Conservation (phyloP, 2,329 filamentous ascomycete species). For the Pseudopithomyces chartarum region DNA sequence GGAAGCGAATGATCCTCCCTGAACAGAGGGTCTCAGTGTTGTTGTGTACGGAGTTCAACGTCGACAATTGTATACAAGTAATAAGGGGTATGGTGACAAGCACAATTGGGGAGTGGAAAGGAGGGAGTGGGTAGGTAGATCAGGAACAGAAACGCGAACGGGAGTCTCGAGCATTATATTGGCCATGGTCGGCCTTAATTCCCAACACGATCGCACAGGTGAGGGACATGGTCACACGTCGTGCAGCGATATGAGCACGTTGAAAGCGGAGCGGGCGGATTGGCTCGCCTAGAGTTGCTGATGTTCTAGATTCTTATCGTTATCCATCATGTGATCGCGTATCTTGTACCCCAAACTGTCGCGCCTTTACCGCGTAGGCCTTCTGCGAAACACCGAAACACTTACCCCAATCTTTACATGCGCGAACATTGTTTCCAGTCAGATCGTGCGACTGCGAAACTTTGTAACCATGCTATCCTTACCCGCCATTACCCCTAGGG, state of each 20-base stretch:
- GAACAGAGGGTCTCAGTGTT: no score
- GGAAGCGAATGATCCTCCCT: no score
- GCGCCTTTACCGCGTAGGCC: no score
- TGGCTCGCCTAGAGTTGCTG: constrained; percentile 1
- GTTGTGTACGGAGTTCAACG: no score
- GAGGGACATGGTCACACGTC: constrained; percentile 1
- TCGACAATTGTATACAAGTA: no score
- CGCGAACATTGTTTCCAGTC: no score
- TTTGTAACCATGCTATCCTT: constrained; percentile 5
- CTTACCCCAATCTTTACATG: no score
- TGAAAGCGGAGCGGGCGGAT: background rate
- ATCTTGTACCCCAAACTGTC: background rate
- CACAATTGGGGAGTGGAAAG: background rate
- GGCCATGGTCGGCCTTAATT: background rate
- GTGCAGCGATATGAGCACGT: constrained; percentile 1
- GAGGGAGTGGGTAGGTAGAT: background rate
- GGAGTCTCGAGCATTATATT: background rate
- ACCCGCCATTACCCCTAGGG: constrained; percentile 9
- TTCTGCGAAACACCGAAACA: no score
- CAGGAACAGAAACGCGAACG: background rate
- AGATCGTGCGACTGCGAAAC: background rate
- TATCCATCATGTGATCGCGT: background rate
- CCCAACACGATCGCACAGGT: background rate
- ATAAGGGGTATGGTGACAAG: background rate
- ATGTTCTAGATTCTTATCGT: background rate